Evolutionary conservation across 495 filamentous ascomycete genomes (phyloP), one percentile per base, ranked within the genome.

Genomic region (Copromyces sp.): DNA sequence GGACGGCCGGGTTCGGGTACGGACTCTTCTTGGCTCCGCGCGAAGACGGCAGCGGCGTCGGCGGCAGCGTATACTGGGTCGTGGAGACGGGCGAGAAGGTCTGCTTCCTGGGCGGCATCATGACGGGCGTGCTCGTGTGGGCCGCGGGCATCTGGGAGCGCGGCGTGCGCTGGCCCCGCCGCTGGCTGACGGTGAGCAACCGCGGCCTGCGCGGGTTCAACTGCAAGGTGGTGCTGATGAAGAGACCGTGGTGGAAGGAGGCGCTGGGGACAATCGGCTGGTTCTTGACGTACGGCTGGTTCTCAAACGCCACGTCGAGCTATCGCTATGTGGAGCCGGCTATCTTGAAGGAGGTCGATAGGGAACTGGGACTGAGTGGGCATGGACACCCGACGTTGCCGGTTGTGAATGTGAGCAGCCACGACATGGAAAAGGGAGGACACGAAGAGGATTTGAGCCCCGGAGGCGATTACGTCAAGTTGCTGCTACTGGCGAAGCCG

Each of bases 41-140:
- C 73, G 94, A 97, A 80, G 94, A 98, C 86, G 94, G 94, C 74
- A 88, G 85, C 73, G 93, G 94, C 40, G 89, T 97, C 7, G 95
- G 96, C 72, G 95, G 96, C 59, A 94, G 91, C 1, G 92, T 97
- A 68, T 98, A 99, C 85, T 98, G 95, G 94, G 90, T 95, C 42
- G 87, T 99, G 8, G 95, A 97, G 75, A 92, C 91, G 81, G 86
- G 87, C 17, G 92, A 98, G 81, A 94, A 94, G 78, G 88, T 99
- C 73, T 92, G 90, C 72, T 90, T 97, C 69, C 88, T 97, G 72
- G 94, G 93, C 12, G 95, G 95, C 38, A 83, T 94, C 71, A 87
- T 97, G 59, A 97, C 93, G 3, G 89, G 86, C 37, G 83, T 93
- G 47, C 85, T 98, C 68, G 89, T 97, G 76, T 98, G 94, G 92